Evolutionary conservation across 306 rosid genomes (phyloP).

Genomic region (Castanea crenata): DNA sequence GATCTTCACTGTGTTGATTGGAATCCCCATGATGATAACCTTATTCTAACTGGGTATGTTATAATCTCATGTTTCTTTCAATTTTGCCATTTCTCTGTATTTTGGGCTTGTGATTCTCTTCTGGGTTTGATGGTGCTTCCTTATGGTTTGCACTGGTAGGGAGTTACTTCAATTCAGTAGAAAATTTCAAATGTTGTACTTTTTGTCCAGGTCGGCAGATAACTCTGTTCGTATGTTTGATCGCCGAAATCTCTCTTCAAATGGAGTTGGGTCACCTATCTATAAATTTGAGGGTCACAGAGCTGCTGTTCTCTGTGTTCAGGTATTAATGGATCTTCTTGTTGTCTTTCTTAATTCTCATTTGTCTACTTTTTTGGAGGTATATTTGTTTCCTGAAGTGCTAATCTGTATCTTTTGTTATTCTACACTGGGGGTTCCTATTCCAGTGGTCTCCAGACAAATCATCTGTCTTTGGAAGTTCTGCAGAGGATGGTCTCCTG

Average conservation of each 20-base stretch:
- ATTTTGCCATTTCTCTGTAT: constrained; percentile 6
- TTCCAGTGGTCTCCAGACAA: constrained; percentile 99
- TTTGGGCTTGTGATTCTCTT: constrained; percentile 21
- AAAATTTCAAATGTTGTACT: constrained; percentile 20
- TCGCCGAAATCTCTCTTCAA: constrained; percentile 88
- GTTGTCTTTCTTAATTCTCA: not conserved
- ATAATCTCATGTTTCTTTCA: constrained; percentile 8
- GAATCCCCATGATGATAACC: constrained; percentile 93
- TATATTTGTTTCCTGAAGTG: constrained; percentile 1
- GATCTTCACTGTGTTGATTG: constrained; percentile 99
- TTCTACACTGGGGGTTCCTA: constrained; percentile 10
- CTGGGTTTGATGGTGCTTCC: not conserved
- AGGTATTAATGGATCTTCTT: constrained; percentile 42
- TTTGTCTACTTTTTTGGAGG: not conserved
- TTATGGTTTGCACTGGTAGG: not conserved
- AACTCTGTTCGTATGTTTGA: constrained; percentile 91
- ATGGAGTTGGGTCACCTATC: constrained; percentile 90
- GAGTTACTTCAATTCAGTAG: not conserved
- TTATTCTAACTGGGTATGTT: constrained; percentile 82
- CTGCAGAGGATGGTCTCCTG: constrained; percentile 97
- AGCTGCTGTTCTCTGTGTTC: constrained; percentile 99
- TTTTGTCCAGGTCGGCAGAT: constrained; percentile 84
- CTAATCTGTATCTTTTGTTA: not conserved
- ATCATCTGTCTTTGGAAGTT: constrained; percentile 95
- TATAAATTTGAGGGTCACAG: constrained; percentile 94